Evolutionary conservation across 352 stramenopile genomes (phyloP), one percentile per base, ranked within the genome.

Genomic region (Phytophthora cactorum): DNA sequence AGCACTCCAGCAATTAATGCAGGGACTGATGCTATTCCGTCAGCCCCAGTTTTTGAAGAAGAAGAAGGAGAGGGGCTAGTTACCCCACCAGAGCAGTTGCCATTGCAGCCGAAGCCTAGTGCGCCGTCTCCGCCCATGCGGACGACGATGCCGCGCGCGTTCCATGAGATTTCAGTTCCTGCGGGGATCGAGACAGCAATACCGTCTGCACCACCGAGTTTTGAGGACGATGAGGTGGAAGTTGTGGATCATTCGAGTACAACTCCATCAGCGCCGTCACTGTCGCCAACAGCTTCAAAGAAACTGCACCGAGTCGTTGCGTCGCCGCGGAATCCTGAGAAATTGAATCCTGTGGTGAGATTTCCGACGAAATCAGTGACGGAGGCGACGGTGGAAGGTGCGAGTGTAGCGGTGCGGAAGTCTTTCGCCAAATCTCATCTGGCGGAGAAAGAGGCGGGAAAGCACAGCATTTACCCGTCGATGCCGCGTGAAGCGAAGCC

Each of bases 401-500:
- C 71, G 1, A 75, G 66, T 14, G 55, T 44, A 10, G 71, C 63
- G 2, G 78, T 90, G 8, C 76, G 78, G 5, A 74, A 59, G 49
- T 83, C 82, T 4, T 86, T 89, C 49, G 74, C 79, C 5, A 90
- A 82, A 41, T 78, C 70, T 3, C 72, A 69, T 12, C 47, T 77
- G 50, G 50, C 68, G 1, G 78, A 86, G 25, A 66, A 78, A 9
- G 63, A 73, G 31, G 55, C 65, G 12, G 72, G 66, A 15, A 60
- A 52, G 27, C 57, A 73, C 49, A 65, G 44, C 14, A 63, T 89
- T 29, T 89, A 89, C 28, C 81, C 81, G 5, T 55, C 57, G 0
- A 70, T 89, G 4, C 74, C 72, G 6, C 59, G 28, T 8, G 64
- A 68, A 54, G 34, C 15, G 12, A 55, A 55, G 39, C 52, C 17